Evolutionary conservation across 306 rosid genomes (phyloP).

Genomic region (Astragalus glycyphyllos): DNA sequence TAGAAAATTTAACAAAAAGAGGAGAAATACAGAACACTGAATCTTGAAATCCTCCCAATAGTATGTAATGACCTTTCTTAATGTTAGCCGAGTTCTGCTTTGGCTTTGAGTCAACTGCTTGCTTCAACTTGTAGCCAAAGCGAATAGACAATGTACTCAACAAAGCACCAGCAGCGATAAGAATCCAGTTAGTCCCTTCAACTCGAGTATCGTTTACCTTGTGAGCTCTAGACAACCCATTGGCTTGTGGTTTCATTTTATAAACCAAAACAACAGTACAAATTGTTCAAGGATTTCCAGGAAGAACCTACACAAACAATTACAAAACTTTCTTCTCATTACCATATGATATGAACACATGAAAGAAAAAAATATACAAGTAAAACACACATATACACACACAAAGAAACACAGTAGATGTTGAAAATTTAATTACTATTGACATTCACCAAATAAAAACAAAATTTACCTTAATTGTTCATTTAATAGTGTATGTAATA

Average conservation of each 20-base stretch:
- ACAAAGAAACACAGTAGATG: background rate
- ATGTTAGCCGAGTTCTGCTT: slow-evolving; percentile 55
- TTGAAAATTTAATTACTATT: background rate
- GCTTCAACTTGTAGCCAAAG: slow-evolving; percentile 88
- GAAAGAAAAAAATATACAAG: no score
- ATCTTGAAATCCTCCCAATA: slow-evolving; percentile 15
- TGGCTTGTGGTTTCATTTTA: slow-evolving; percentile 73
- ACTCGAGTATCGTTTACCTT: slow-evolving; percentile 54
- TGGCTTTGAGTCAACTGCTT: slow-evolving; percentile 72
- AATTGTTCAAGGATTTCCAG: slow-evolving; percentile 50
- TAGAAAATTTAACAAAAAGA: background rate
- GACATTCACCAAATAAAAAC: slow-evolving; percentile 16
- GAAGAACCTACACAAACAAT: slow-evolving; percentile 51
- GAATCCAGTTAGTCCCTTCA: slow-evolving; percentile 83
- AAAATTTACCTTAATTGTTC: background rate
- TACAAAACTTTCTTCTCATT: slow-evolving; percentile 13
- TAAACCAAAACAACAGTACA: slow-evolving; percentile 42
- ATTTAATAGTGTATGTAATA: background rate
- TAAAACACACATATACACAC: no score
- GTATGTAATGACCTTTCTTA: slow-evolving; percentile 42
- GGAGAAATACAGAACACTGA: background rate
- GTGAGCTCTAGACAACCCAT: slow-evolving; percentile 62
- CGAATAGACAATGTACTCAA: slow-evolving; percentile 84
- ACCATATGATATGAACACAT: background rate
- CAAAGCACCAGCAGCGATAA: slow-evolving; percentile 93